These are phyloP conservation scores for Tricholoma terreum DNA, from an alignment of 768 basidiomycete genomes.

Conservation along the genomic window DNA sequence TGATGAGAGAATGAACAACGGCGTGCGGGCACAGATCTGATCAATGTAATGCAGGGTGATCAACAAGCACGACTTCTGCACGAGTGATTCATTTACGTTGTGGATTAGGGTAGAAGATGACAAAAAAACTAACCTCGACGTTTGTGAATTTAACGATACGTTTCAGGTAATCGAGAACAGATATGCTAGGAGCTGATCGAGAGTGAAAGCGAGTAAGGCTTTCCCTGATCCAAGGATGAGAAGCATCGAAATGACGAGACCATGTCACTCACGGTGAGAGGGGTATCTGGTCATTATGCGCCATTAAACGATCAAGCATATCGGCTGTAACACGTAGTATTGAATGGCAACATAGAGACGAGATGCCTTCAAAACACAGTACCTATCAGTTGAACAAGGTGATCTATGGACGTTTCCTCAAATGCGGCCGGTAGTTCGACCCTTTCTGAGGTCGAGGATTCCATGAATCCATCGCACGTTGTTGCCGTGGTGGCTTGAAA, in stretches of 20 bases:
- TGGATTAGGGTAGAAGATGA: background rate
- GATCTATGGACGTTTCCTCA: constrained; percentile 79
- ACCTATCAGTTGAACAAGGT: constrained; percentile 89
- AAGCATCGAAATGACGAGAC: constrained; percentile 13
- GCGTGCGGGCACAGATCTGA: constrained; percentile 84
- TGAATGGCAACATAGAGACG: constrained; percentile 10
- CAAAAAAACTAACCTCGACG: constrained; percentile 67
- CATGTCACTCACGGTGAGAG: constrained; percentile 66
- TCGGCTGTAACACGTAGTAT: constrained; percentile 55
- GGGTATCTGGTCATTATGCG: constrained; percentile 95
- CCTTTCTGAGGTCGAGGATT: constrained; percentile 62
- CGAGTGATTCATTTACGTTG: constrained; percentile 5
- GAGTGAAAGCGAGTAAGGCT: constrained; percentile 96
- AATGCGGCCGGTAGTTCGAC: constrained; percentile 81
- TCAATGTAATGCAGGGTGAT: constrained; percentile 90
- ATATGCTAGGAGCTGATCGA: constrained; percentile 83
- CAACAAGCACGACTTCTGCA: constrained; percentile 73
- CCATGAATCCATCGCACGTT: constrained; percentile 81
- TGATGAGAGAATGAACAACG: constrained; percentile 89
- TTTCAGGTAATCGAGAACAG: constrained; percentile 87
- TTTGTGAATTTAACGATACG: constrained; percentile 95
- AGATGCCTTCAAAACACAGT: constrained; percentile 20
- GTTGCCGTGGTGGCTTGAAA: constrained; percentile 28
- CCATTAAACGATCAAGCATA: constrained; percentile 93
- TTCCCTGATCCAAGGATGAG: constrained; percentile 50